phyloP scores from a whole-genome alignment of 371 early-diverging fungal genomes.

The Actinomortierella wolfii region DNA sequence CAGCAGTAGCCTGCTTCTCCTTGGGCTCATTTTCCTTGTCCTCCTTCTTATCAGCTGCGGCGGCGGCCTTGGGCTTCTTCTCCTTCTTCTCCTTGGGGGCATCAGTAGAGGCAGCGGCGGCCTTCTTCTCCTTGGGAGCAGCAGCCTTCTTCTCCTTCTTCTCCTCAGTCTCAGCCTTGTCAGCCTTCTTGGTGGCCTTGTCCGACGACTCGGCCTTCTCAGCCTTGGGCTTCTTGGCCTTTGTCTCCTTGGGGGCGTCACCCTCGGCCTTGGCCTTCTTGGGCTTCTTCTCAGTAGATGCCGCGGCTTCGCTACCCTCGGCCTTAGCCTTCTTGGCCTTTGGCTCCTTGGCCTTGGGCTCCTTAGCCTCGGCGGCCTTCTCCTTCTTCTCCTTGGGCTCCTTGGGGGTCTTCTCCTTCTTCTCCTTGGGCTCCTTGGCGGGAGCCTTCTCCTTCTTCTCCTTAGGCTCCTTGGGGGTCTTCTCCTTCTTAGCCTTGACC shows the following conservation, averaged over 20 bases:
- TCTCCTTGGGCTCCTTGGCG: slow-evolving; percentile 2
- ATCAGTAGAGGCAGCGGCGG: slow-evolving; percentile 1
- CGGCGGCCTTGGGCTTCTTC: slow-evolving; percentile 12
- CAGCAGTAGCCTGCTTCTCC: slow-evolving; percentile 14
- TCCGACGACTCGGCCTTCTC: slow-evolving; percentile 10
- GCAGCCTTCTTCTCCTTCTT: slow-evolving; percentile 9
- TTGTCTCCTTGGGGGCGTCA: slow-evolving; percentile 4
- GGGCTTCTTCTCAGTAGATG: slow-evolving; percentile 14
- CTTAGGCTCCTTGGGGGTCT: slow-evolving; percentile 22
- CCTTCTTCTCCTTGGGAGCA: slow-evolving; percentile 15
- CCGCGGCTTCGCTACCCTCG: slow-evolving; percentile 3
- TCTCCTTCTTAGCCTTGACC: slow-evolving; percentile 4
- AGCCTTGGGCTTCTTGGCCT: slow-evolving; percentile 7
- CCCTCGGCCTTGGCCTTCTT: slow-evolving; percentile 6
- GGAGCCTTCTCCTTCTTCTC: slow-evolving; percentile 10
- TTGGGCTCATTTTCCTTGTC: slow-evolving; percentile 18
- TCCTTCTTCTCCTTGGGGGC: slow-evolving; percentile 24
- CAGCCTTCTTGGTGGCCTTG: slow-evolving; percentile 13
- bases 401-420: slow-evolving; percentile 12
- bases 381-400: slow-evolving; percentile 22
- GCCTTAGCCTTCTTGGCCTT: not conserved
- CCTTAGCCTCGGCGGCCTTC: slow-evolving; percentile 7
- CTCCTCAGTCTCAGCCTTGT: slow-evolving; percentile 3
- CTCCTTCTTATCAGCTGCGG: not conserved
- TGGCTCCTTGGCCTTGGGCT: slow-evolving; percentile 7